A percentile compares a stretch with the other conserved stretches of the same genome.
Evolutionary conservation across 768 basidiomycete genomes (phyloP).

Genomic region (Calvatia gigantea): DNA sequence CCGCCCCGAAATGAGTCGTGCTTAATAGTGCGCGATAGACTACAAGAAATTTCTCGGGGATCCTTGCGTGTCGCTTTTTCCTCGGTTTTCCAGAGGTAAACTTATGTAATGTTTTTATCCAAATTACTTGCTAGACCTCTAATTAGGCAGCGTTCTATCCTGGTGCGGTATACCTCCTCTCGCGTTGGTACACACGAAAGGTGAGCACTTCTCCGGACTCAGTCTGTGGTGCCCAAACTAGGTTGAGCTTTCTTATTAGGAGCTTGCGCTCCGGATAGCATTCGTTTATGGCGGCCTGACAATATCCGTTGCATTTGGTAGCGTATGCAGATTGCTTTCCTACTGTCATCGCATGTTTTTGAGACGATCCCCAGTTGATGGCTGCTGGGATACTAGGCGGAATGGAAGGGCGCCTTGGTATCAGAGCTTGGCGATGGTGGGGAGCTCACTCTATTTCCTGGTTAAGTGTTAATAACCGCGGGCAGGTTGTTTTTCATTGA

Average conservation of each 20-base stretch:
- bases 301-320: conserved; percentile 66
- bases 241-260: conserved; percentile 34
- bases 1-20: background rate
- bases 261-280: conserved; percentile 63
- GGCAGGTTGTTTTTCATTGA: conserved; percentile 70
- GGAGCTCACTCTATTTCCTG: conserved; percentile 4
- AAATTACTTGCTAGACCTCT: background rate
- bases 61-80: conserved; percentile 55
- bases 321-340: conserved; percentile 33
- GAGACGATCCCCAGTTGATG: conserved; percentile 40
- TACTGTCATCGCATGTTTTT: background rate
- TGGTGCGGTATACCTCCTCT: conserved; percentile 44
- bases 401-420: conserved; percentile 67
- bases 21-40: conserved; percentile 30
- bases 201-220: conserved; percentile 20
- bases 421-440: conserved; percentile 70
- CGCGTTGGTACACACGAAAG: conserved; percentile 60
- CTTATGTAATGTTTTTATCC: background rate
- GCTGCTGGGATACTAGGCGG: conserved; percentile 70
- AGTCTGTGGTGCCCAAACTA: background rate
- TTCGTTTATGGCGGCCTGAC: conserved; percentile 57
- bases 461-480: background rate
- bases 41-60: conserved; percentile 50
- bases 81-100: conserved; percentile 56
- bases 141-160: conserved; percentile 55